Evolutionary conservation across 140 eudicot genomes (phyloP).

Genomic region (Flaveria floridana): DNA sequence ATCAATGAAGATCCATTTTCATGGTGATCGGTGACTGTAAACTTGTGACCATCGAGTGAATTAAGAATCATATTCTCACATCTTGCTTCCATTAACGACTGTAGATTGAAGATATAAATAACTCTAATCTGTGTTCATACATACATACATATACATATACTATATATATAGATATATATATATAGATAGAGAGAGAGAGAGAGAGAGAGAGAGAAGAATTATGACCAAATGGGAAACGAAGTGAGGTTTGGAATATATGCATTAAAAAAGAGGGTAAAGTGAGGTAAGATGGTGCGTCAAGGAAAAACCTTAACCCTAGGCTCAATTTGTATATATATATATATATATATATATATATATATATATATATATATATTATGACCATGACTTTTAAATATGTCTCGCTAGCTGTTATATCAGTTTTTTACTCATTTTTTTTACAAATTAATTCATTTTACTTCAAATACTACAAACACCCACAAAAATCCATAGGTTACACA

Average conservation of each 20-base stretch:
- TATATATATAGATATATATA: no score
- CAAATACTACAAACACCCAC: no score
- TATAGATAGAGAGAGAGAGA: neutral
- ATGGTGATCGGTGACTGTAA: constrained; percentile 7
- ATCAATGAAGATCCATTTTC: constrained; percentile 23
- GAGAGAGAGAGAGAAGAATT: constrained; percentile 25
- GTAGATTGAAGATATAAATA: neutral
- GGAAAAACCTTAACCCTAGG: constrained; percentile 25
- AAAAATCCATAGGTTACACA: no score
- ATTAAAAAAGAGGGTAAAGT: constrained; percentile 26
- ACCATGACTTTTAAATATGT: no score
- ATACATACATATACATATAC: neutral
- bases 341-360: no score
- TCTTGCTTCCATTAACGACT: constrained; percentile 32
- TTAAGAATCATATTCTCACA: constrained; percentile 46
- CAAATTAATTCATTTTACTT: no score
- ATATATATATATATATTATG: no score
- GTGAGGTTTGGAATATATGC: constrained; percentile 26
- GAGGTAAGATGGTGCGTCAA: constrained; percentile 73
- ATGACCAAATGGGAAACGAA: constrained; percentile 43
- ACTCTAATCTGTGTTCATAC: constrained; percentile 2
- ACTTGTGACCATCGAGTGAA: constrained; percentile 42
- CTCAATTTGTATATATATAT: neutral
- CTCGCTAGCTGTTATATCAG: no score
- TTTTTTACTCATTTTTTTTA: no score